Evolutionary conservation across 495 filamentous ascomycete genomes (phyloP).

Genomic region (Talaromyces liani): DNA sequence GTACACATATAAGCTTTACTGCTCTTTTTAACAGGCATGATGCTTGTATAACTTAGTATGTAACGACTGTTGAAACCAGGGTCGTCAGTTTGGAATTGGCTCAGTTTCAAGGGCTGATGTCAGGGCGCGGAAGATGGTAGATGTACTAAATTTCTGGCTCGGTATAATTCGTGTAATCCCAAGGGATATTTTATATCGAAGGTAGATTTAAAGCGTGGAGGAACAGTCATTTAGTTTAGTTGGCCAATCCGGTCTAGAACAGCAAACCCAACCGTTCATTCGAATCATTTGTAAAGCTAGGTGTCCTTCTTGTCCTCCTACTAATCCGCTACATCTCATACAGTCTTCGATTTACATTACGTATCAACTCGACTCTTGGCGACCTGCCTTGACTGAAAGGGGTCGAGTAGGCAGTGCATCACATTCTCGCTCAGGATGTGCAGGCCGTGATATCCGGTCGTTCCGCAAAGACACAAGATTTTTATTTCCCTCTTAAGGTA

Average conservation of each 20-base stretch:
- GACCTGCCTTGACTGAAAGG: not conserved
- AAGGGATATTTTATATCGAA: not conserved
- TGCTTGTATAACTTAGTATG: no score
- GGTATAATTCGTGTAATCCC: no score
- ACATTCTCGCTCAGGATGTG: not conserved
- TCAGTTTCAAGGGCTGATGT: no score
- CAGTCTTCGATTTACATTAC: not conserved
- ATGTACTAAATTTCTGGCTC: no score
- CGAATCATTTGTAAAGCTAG: not conserved
- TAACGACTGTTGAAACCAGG: no score
- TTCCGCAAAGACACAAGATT: not conserved
- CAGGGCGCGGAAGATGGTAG: no score
- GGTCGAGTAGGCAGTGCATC: not conserved
- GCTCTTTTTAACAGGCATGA: no score
- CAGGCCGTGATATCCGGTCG: not conserved
- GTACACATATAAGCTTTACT: not conserved
- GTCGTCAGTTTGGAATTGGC: no score
- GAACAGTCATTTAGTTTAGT: not conserved
- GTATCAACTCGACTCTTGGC: not conserved
- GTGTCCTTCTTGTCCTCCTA: not conserved
- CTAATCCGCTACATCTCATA: not conserved
- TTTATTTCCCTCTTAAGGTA: not conserved
- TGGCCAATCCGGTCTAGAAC: no score
- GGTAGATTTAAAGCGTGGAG: not conserved
- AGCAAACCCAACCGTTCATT: not conserved